These are phyloP conservation scores for Microdochium bolleyi DNA, from an alignment of 2,329 filamentous ascomycete genomes.

Conservation along the genomic window DNA sequence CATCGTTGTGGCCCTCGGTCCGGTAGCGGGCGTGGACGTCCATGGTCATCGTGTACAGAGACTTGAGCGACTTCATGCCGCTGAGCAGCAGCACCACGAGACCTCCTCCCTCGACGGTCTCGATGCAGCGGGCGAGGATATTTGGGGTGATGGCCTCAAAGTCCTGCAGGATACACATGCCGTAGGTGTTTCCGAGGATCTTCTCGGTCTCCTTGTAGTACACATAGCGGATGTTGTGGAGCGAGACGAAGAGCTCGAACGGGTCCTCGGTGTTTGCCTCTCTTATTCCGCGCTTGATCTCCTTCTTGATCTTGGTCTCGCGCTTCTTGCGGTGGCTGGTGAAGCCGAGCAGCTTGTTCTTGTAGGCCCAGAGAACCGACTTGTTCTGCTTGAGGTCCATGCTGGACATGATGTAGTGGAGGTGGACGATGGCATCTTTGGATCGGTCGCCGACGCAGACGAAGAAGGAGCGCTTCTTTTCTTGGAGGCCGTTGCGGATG, in stretches of 20 bases:
- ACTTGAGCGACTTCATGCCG: constrained; percentile 94
- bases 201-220: constrained; percentile 99
- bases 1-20: constrained; percentile 92
- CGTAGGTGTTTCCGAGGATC: constrained; percentile 95
- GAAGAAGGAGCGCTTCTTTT: constrained; percentile 98
- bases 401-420: constrained; percentile 83
- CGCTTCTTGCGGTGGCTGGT: constrained; percentile 96
- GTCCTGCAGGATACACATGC: constrained; percentile 97
- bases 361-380: constrained; percentile 96
- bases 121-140: constrained; percentile 84
- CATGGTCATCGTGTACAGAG: constrained; percentile 95
- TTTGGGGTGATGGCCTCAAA: constrained; percentile 99
- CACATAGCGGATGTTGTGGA: constrained; percentile 96
- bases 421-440: constrained; percentile 94
- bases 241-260: constrained; percentile 93
- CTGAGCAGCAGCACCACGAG: constrained; percentile 86
- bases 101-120: constrained; percentile 95
- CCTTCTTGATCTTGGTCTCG: constrained; percentile 96
- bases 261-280: constrained; percentile 90
- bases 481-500: constrained; percentile 83
- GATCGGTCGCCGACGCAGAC: constrained; percentile 89
- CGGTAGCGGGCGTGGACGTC: constrained; percentile 94
- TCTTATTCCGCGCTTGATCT: constrained; percentile 89
- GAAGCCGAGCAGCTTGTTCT: constrained; percentile 92
- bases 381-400: constrained; percentile 93